These are phyloP conservation scores for Daldinia loculata DNA, from an alignment of 495 filamentous ascomycete genomes.

Conservation along the genomic window DNA sequence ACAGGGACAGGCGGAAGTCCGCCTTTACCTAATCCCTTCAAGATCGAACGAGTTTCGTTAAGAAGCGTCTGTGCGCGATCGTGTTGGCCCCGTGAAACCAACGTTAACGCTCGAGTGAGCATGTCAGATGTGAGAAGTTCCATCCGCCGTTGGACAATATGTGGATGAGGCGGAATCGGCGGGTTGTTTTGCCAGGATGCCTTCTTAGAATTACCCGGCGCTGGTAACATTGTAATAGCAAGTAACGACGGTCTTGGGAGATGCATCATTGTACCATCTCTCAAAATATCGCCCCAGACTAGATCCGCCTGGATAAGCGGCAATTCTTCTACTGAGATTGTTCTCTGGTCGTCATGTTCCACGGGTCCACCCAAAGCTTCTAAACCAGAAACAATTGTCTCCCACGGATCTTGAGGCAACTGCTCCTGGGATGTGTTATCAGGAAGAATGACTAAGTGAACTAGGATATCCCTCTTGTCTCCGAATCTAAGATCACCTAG, in stretches of 20 bases:
- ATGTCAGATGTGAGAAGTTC: constrained; percentile 98
- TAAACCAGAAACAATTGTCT: constrained; percentile 92
- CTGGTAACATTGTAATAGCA: constrained; percentile 98
- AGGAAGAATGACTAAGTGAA: constrained; percentile 91
- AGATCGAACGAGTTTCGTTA: constrained; percentile 90
- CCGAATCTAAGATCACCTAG: constrained; percentile 95
- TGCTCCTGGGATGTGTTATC: constrained; percentile 87
- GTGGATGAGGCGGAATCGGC: constrained; percentile 93
- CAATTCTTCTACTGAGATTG: constrained; percentile 90
- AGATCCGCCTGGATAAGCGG: constrained; percentile 96
- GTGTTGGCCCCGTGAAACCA: constrained; percentile 90
- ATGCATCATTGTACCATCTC: constrained; percentile 88
- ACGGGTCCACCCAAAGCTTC: constrained; percentile 93
- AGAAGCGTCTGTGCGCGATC: constrained; percentile 92
- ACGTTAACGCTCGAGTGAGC: constrained; percentile 89
- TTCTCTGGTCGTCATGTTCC: constrained; percentile 86
- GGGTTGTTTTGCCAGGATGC: constrained; percentile 71
- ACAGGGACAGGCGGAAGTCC: constrained; percentile 89
- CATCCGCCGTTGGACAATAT: constrained; percentile 96
- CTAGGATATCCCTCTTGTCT: constrained; percentile 96
- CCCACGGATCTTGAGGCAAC: constrained; percentile 93
- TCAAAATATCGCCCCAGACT: constrained; percentile 90
- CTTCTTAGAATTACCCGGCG: constrained; percentile 68
- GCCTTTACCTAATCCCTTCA: constrained; percentile 95
- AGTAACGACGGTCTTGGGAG: constrained; percentile 88